Base-by-base conservation (phyloP, 2,329 filamentous ascomycete species). In the Ploettnerulaceae sp. region DNA sequence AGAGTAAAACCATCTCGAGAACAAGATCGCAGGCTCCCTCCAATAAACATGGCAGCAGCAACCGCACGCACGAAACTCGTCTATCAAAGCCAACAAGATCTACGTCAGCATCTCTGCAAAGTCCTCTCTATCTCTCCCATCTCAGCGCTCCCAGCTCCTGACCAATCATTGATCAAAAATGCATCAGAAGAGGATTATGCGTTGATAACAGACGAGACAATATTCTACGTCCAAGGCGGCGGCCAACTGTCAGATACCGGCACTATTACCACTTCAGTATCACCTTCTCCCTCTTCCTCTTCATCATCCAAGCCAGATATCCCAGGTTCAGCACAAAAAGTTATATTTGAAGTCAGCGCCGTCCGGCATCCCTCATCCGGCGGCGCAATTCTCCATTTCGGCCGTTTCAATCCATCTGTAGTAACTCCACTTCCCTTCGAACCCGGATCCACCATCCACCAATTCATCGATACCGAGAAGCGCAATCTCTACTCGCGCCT, bases 211-310 rank as follows among this genome's bases (percentile, higher is more conserved):
- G 69, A 76, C 2, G 66, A 75, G 36, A 88, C 84, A n/a, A 81
- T 88, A 51, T 89, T 89, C 65, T 81, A 89, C 52, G 79, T 82
- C 0, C 84, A 89, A 63, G 84, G 84, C 15, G 84, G 84, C 49
- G 84, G 84, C 6, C 84, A 89, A 58, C 84, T 84, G 0, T 82
- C 77, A 0, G 84, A 89, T 52, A 70, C 73, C 8, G 84, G 84
- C 15, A 66, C 60, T 31, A 83, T 88, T 52, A 66, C 64, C 0
- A 25, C 38, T 0, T 15, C 36, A 14, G 9, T 18, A 1, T 34
- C 20, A 8, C 28, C 17, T 11, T 18, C 12, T 34, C 34, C 17
- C n/a, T n/a, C n/a, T n/a, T n/a, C n/a, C n/a, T n/a, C n/a, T n/a
- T 31, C 36, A 7, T 41, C 36, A 11, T 18, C 14, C n/a, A 31